A percentile compares a stretch with the other conserved stretches of the same genome.
These are phyloP conservation scores for Plasmodium relictum DNA, from an alignment of 169 alveolate genomes.

Conservation along the genomic window DNA sequence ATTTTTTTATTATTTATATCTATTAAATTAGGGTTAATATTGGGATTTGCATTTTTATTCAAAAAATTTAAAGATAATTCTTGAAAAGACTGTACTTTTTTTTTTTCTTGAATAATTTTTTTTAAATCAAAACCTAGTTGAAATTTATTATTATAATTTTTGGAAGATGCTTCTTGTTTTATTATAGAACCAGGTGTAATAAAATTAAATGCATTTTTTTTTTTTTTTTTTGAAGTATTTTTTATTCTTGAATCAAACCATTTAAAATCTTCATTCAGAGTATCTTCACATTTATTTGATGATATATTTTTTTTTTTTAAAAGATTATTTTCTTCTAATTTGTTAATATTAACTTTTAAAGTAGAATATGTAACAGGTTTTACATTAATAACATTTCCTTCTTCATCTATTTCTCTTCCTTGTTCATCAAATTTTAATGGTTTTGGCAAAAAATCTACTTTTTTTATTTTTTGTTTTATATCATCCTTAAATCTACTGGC, in stretches of 20 bases:
- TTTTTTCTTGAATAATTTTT: slow-evolving; percentile 59
- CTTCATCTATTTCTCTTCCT: slow-evolving; percentile 85
- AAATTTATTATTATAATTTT: slow-evolving; percentile 10
- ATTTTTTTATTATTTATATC: slow-evolving; percentile 24
- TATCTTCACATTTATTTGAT: slow-evolving; percentile 19
- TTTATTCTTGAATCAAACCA: slow-evolving; percentile 75
- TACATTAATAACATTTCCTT: slow-evolving; percentile 84
- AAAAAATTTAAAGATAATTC: slow-evolving; percentile 63
- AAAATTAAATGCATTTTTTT: slow-evolving; percentile 61
- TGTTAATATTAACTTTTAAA: slow-evolving; percentile 83
- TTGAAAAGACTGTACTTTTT: slow-evolving; percentile 61
- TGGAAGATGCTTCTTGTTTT: slow-evolving; percentile 20
- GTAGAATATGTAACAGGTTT: slow-evolving; percentile 84
- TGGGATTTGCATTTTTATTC: slow-evolving; percentile 23
- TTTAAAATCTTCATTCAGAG: slow-evolving; percentile 17
- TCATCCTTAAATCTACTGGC: slow-evolving; percentile 72
- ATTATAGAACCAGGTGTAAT: slow-evolving; percentile 63
- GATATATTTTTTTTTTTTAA: slow-evolving; percentile 78
- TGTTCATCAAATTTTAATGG: slow-evolving; percentile 83
- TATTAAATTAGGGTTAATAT: slow-evolving; percentile 53
- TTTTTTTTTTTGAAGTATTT: slow-evolving; percentile 48
- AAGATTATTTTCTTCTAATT: slow-evolving; percentile 77
- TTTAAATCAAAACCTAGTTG: slow-evolving; percentile 55
- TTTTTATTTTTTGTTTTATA: slow-evolving; percentile 25
- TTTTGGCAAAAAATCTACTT: slow-evolving; percentile 54